Evolutionary conservation across 1,139 yeast genomes (phyloP).

Genomic region (Geotrichum reessii): DNA sequence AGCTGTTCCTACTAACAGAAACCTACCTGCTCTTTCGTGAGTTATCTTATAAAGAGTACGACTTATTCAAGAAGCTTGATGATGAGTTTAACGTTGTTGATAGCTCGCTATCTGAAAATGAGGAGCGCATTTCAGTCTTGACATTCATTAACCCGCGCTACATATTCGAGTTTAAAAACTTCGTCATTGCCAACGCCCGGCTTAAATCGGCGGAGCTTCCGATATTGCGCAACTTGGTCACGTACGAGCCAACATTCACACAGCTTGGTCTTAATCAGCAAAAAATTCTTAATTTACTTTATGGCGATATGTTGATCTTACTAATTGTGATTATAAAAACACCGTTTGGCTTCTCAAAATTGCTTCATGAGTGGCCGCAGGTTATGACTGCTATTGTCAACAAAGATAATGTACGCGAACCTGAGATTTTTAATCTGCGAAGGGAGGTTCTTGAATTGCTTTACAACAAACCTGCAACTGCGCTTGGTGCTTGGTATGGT

Average conservation of each 20-base stretch:
- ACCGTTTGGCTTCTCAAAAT: conserved; percentile 24
- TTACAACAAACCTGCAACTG: conserved; percentile 19
- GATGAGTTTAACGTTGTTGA: conserved; percentile 18
- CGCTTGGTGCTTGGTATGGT: conserved; percentile 25
- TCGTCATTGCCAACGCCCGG: conserved; percentile 18
- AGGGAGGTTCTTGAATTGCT: conserved; percentile 26
- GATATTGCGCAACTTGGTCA: conserved; percentile 20
- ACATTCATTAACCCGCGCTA: conserved; percentile 24
- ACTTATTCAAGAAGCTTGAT: conserved; percentile 24
- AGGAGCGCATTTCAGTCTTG: conserved; percentile 19
- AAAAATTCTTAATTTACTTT: conserved; percentile 22
- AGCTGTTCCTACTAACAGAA: conserved; percentile 22
- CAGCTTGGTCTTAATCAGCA: conserved; percentile 18
- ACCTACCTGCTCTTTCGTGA: conserved; percentile 26
- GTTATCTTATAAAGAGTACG: conserved; percentile 23
- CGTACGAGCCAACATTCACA: conserved; percentile 19
- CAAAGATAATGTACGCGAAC: conserved; percentile 24
- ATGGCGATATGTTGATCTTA: conserved; percentile 25
- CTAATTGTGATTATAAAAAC: conserved; percentile 22
- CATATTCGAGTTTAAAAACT: conserved; percentile 19
- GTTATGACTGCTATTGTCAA: conserved; percentile 27
- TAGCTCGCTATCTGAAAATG: conserved; percentile 9
- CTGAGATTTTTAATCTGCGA: conserved; percentile 22
- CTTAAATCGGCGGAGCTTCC: conserved; percentile 20
- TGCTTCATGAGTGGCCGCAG: conserved; percentile 26